Evolutionary conservation across 2,329 filamentous ascomycete genomes (phyloP), one percentile per base, ranked within the genome.

Genomic region (Fusarium mundagurra): DNA sequence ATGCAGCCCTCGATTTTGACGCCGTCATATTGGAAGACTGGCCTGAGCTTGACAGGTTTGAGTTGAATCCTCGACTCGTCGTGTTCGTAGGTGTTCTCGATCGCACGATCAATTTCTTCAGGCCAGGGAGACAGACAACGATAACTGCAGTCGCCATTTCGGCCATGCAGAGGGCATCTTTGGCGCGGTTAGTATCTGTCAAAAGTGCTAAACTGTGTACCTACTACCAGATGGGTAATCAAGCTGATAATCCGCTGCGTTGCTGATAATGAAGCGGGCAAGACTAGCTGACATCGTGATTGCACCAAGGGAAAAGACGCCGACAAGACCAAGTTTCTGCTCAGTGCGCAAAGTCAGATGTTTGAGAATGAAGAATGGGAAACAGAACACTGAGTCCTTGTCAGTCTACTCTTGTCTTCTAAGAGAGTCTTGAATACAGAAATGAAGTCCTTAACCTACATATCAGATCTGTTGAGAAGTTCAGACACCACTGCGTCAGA

Each of bases 101-200:
- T 27, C 44, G 13, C n/a, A 24, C 33, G 4, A 67, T 47, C 2
- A 71, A n/a, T 2, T 53, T 71, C 18, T 67, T 71, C 0, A 71
- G 50, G 2, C 67, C 62, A 7, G 67, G 67, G 8, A 71, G 69
- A 1, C 48, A 67, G 4, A 71, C 68, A 0, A 71, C 50, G 20
- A 63, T 71, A 4, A 67, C 34, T 0, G 67, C 69, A 6, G 69
- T 71, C 5, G 61, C 67, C 55, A 71, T 71, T 24, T 71, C 61
- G 1, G 55, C 55, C 8, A 64, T 67, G 6, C 50, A 71, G 4
- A 71, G 12, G 0, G 31, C 61, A 20, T 71, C 51, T 67, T n/a
- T 5, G 14, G 8, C 16, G 6, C 8, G 11, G n/a, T 66, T 17
- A 67, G 65, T 24, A 20, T 5, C n/a, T 53, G 3, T 14, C 18